phyloP scores from a whole-genome alignment of 257 asterid species.

The Nicotiana undulata region DNA sequence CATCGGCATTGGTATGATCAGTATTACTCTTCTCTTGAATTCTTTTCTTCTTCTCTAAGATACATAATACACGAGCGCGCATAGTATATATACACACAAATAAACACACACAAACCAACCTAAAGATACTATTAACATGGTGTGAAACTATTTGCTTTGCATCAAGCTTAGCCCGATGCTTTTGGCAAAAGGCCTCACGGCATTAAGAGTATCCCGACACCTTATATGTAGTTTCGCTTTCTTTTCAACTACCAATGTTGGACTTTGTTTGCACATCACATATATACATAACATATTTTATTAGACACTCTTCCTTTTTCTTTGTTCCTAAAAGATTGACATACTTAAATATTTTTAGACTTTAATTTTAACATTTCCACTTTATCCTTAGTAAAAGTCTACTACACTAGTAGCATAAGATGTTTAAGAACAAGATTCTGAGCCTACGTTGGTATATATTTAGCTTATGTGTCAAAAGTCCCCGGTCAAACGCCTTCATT shows the following conservation, averaged over 20 bases:
- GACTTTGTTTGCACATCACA: too few species aligned
- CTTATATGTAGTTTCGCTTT: too few species aligned
- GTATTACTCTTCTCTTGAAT: background rate
- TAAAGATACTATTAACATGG: too few species aligned
- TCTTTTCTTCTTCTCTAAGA: background rate
- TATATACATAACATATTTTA: background rate
- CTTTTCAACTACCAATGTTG: too few species aligned
- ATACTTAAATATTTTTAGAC: background rate
- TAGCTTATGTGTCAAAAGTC: background rate
- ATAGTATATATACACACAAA: background rate
- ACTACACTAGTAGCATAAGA: background rate
- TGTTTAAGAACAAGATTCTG: background rate
- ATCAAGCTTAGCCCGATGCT: too few species aligned
- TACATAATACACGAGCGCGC: background rate
- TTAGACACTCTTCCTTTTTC: background rate
- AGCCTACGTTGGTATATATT: background rate
- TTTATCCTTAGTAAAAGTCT: background rate
- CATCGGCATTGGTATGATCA: slow-evolving; percentile 69
- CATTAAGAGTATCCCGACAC: too few species aligned
- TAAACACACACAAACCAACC: too few species aligned
- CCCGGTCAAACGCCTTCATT: background rate
- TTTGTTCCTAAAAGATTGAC: background rate
- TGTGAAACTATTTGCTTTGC: too few species aligned
- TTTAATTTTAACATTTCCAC: background rate
- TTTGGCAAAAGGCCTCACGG: too few species aligned